phyloP scores from a whole-genome alignment of 768 basidiomycete genomes.

The Imleria badia region DNA sequence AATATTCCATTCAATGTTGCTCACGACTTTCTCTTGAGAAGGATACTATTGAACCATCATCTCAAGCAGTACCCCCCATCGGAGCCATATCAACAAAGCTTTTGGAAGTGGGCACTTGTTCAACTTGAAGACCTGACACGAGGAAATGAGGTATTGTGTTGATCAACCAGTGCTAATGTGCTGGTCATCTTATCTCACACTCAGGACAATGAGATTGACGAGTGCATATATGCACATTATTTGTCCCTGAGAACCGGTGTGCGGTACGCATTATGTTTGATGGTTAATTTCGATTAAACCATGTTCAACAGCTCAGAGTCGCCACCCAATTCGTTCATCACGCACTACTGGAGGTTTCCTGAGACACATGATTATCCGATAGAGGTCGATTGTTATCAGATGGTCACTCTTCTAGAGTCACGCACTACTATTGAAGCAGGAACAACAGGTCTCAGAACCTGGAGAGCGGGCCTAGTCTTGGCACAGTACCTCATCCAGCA shows the following conservation, averaged over 20 bases:
- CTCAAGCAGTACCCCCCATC: slow-evolving; percentile 63
- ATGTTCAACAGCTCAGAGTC: slow-evolving; percentile 22
- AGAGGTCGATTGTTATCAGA: slow-evolving; percentile 32
- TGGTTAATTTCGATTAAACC: neutral
- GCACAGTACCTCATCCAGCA: slow-evolving; percentile 59
- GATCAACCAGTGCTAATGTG: neutral
- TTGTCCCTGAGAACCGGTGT: slow-evolving; percentile 44
- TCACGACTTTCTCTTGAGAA: slow-evolving; percentile 55
- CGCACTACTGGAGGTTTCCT: slow-evolving; percentile 56
- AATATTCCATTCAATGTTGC: slow-evolving; percentile 37
- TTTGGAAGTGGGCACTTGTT: slow-evolving; percentile 73
- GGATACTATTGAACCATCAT: slow-evolving; percentile 52
- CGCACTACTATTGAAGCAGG: slow-evolving; percentile 71
- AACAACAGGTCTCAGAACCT: slow-evolving; percentile 79
- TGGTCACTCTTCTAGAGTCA: slow-evolving; percentile 68
- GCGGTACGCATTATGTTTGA: slow-evolving; percentile 9
- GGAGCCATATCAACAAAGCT: slow-evolving; percentile 54
- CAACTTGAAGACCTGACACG: slow-evolving; percentile 47
- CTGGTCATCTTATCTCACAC: slow-evolving; percentile 6
- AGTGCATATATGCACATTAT: slow-evolving; percentile 63
- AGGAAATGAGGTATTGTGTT: slow-evolving; percentile 46
- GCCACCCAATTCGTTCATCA: slow-evolving; percentile 53
- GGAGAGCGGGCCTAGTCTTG: slow-evolving; percentile 69
- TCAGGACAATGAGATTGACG: slow-evolving; percentile 63
- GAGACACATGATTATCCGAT: neutral